These are phyloP conservation scores for Nakazawaea ishiwadae DNA, from an alignment of 805 yeast species.

Conservation along the genomic window DNA sequence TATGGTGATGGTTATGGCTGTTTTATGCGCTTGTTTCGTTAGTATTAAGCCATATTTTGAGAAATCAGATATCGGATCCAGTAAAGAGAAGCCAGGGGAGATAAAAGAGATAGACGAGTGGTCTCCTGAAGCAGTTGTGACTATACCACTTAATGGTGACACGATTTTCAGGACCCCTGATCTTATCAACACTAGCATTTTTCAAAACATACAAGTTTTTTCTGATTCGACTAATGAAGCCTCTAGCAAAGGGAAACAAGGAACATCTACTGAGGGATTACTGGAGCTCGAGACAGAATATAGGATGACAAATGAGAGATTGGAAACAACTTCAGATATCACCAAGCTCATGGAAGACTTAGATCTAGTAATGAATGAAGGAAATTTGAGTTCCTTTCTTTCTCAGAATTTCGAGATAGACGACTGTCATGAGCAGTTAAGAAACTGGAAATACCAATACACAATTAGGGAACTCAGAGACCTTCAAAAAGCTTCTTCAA, in stretches of 20 bases:
- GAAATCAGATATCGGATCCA: not conserved
- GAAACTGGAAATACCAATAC: not conserved
- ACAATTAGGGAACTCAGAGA: not conserved
- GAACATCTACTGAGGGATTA: too few species aligned
- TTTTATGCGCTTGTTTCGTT: not conserved
- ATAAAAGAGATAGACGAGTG: not conserved
- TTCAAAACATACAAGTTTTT: not conserved
- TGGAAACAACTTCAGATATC: too few species aligned
- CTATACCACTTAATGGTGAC: not conserved
- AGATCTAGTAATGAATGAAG: not conserved
- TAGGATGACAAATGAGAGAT: too few species aligned
- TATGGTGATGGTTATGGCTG: not conserved
- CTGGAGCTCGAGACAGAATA: too few species aligned
- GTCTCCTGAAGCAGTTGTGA: not conserved
- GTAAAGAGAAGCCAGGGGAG: not conserved
- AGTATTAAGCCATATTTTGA: too few species aligned
- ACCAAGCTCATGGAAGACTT: not conserved
- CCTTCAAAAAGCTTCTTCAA: too few species aligned
- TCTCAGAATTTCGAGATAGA: not conserved
- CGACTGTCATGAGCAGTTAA: not conserved
- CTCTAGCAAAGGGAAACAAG: not conserved
- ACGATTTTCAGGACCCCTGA: not conserved
- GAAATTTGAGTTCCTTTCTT: not conserved
- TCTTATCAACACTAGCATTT: not conserved
- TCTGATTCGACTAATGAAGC: not conserved